Evolutionary conservation across 345 rosid species (phyloP).

Genomic region (Rhodomyrtus tomentosa): DNA sequence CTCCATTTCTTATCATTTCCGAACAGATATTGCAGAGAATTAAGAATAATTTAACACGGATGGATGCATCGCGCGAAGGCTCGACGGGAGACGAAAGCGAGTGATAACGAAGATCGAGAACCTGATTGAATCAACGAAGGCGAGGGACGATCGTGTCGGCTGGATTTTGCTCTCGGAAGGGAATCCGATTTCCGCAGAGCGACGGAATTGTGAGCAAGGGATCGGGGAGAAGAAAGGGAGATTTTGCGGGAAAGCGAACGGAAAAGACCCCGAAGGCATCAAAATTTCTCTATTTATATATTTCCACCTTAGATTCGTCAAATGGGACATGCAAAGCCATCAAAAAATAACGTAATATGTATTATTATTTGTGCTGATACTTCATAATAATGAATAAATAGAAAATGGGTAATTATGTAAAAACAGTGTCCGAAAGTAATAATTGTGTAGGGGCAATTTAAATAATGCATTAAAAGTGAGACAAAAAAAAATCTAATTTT

Average conservation of each 20-base stretch:
- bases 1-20: background rate
- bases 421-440: background rate
- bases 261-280: background rate
- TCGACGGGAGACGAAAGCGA: background rate
- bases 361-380: no score
- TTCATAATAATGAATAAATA: no score
- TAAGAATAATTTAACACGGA: background rate
- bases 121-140: conserved; percentile 23
- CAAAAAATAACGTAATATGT: no score
- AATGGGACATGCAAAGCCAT: background rate
- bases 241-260: conserved; percentile 28
- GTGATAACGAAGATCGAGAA: background rate
- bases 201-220: background rate
- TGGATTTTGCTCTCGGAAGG: background rate
- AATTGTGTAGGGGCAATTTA: background rate
- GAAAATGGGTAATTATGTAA: background rate
- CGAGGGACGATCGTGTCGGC: background rate
- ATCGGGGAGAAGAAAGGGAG: conserved; percentile 7
- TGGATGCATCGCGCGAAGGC: background rate
- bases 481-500: background rate
- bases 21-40: background rate
- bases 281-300: background rate
- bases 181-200: background rate
- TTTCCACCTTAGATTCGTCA: background rate
- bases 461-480: background rate